Percentiles rank a stretch among this genome's conserved stretches.
phyloP scores from a whole-genome alignment of 345 rosid genomes.

The Barbarea vulgaris region DNA sequence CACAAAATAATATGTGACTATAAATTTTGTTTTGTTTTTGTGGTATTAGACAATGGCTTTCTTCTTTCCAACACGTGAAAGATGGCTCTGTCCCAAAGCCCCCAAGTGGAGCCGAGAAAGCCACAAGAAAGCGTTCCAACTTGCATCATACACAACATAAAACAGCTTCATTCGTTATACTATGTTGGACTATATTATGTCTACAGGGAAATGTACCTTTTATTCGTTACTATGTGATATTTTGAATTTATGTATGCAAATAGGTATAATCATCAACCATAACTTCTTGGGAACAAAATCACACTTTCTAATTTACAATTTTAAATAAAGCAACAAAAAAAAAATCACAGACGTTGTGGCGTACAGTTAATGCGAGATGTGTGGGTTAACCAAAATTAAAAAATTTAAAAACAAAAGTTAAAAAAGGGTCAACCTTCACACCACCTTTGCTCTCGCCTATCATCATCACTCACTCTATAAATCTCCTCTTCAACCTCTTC shows the following conservation, averaged over 20 bases:
- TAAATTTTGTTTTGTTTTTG: neutral
- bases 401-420: neutral
- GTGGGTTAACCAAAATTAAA: constrained; percentile 26
- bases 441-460: constrained; percentile 40
- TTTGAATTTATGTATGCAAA: neutral
- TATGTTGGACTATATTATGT: neutral
- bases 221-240: constrained; percentile 3
- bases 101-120: neutral
- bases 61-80: neutral
- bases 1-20: neutral
- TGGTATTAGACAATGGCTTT: neutral
- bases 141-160: neutral
- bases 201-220: neutral
- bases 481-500: constrained; percentile 23
- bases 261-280: constrained; percentile 27
- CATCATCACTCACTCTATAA: constrained; percentile 31
- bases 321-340: neutral
- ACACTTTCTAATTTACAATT: neutral
- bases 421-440: constrained; percentile 41
- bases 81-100: neutral
- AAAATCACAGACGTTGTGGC: constrained; percentile 17
- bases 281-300: constrained; percentile 31
- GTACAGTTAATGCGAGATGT: constrained; percentile 39
- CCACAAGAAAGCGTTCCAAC: neutral
- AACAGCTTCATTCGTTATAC: neutral